Evolutionary conservation across 345 rosid species (phyloP), one percentile per base, ranked within the genome.

Genomic region (Cardamine chenopodiifolia): DNA sequence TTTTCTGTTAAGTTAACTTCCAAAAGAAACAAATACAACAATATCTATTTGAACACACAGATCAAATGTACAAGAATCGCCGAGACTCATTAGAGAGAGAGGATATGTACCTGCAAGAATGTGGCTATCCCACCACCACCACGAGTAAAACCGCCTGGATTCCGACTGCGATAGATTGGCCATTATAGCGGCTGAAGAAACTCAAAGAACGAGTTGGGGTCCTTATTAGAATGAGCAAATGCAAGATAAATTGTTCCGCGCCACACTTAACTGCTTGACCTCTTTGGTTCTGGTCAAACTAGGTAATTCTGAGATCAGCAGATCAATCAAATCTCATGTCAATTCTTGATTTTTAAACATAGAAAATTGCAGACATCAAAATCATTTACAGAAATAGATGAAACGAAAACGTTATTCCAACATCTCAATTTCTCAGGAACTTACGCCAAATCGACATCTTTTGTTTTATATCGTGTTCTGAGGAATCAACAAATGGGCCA

Each of bases 81-180:
- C 4, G 39, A 55, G 39, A 68, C 25, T 54, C 25, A 12, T 49
- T 25, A 53, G 12, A 23, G 11, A 23, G n/a, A 45, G 26, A 17
- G n/a, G n/a, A n/a, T n/a, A n/a, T n/a, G n/a, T 48, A 90, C 98
- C 98, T 80, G 90, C 86, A 67, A 93, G 97, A 48, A 83, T 72
- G 85, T 96, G 98, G 84, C 99, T 96, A 82, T 91, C 90, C 99
- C 99, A 96, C 98, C 99, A 96, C 98, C 98, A 96, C 99, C 99
- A 96, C 1, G 99, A 96, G 55, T 96, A 96, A 77, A 72, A 60
- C 49, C 92, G 83, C 70, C 81, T 83, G 7, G 94, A 84, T 56
- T 88, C 96, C 8, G 88, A 79, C 57, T 80, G 80, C 6, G 77
- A 68, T 37, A 71, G 15, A 56, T 83, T 74, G 35, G 86, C 94